Percentiles rank a stretch among this genome's conserved stretches.
Conservation (phyloP, 768 basidiomycete genomes). For the Dacryopinax primogenitus region DNA sequence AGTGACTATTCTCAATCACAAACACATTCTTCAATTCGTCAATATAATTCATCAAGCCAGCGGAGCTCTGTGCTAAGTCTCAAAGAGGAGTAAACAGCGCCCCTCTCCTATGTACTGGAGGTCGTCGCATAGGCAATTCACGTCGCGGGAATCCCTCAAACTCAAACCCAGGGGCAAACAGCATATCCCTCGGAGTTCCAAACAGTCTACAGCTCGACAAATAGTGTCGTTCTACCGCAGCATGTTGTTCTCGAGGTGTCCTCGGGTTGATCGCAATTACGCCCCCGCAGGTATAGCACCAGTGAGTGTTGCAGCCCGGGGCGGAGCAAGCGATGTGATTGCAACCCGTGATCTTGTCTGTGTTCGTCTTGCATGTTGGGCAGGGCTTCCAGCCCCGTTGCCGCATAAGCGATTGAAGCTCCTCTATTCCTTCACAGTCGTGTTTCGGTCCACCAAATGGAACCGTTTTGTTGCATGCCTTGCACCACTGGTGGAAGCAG, state of each 20-base stretch:
- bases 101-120: not conserved
- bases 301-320: not conserved
- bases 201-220: not conserved
- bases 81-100: not conserved
- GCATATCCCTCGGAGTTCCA: not conserved
- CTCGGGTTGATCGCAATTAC: not conserved
- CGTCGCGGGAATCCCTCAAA: not conserved
- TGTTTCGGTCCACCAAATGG: slow-evolving; percentile 31
- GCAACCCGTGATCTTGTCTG: not conserved
- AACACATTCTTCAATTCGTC: too few species aligned
- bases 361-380: slow-evolving; percentile 24
- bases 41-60: not conserved
- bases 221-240: not conserved
- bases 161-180: not conserved
- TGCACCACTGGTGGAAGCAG: slow-evolving; percentile 49
- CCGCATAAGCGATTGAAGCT: slow-evolving; percentile 41
- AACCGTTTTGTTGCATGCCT: slow-evolving; percentile 39
- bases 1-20: too few species aligned
- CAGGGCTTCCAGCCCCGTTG: slow-evolving; percentile 52
- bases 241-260: not conserved
- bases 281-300: not conserved
- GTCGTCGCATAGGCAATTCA: not conserved
- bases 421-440: slow-evolving; percentile 46
- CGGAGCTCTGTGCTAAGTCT: not conserved
- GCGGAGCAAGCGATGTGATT: not conserved